Conservation (phyloP, 2,329 filamentous ascomycete genomes). For the Sporothrix pallida region DNA sequence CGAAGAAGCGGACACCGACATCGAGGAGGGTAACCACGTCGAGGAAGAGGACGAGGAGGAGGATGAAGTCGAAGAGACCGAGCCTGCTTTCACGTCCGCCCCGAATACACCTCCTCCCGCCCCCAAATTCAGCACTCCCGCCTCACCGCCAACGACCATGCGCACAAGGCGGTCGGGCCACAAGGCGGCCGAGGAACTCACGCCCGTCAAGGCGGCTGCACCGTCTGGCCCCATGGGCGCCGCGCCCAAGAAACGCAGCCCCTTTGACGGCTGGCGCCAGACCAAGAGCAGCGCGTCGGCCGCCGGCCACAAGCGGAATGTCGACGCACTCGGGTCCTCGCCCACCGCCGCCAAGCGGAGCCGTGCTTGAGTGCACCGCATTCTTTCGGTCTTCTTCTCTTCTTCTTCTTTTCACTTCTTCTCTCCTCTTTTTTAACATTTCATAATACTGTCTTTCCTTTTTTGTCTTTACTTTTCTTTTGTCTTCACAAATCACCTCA, state of each 20-base stretch:
- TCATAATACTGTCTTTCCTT: not conserved
- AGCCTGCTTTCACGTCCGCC: constrained; percentile 51
- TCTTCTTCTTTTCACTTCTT: constrained; percentile 22
- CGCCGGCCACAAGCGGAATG: constrained; percentile 53
- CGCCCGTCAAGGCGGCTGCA: constrained; percentile 47
- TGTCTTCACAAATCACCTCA: constrained; percentile 1
- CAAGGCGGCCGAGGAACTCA: constrained; percentile 53
- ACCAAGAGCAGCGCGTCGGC: constrained; percentile 58
- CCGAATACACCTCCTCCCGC: constrained; percentile 58
- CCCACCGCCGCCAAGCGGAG: constrained; percentile 49
- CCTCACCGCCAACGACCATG: constrained; percentile 66
- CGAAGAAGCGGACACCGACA: constrained; percentile 65
- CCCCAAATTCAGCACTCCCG: constrained; percentile 56
- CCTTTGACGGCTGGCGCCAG: constrained; percentile 72
- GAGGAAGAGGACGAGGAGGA: constrained; percentile 61
- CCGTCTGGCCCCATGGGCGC: not conserved
- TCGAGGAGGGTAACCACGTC: constrained; percentile 56
- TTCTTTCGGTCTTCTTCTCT: not conserved
- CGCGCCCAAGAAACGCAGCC: constrained; percentile 51
- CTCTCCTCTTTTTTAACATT: not conserved
- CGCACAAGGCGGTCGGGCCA: constrained; percentile 63
- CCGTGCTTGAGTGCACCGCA: constrained; percentile 31
- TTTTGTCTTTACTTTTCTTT: constrained; percentile 20
- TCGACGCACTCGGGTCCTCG: constrained; percentile 45
- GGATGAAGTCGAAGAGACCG: constrained; percentile 43